Evolutionary conservation across 495 filamentous ascomycete species (phyloP).

Genomic region (Entonaema liquescens): DNA sequence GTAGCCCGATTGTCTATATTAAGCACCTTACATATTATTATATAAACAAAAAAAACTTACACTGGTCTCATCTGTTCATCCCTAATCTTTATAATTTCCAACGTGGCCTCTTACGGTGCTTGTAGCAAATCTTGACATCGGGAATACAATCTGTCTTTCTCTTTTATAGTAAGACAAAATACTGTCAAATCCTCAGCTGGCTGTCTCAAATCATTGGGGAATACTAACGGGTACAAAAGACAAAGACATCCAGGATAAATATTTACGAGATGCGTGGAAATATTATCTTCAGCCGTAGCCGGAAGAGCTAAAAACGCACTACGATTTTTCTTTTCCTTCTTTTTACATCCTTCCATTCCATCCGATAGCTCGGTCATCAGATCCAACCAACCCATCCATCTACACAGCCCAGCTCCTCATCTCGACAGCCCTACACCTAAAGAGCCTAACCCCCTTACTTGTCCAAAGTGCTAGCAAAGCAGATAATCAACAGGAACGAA

Average conservation of each 20-base stretch:
- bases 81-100: no score
- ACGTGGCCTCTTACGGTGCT: no score
- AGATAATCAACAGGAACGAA: slow-evolving; percentile 9
- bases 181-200: neutral
- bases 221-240: neutral
- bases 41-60: no score
- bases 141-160: neutral
- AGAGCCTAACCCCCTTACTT: neutral
- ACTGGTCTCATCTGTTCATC: no score
- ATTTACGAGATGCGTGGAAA: slow-evolving; percentile 5
- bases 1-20: no score
- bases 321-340: neutral
- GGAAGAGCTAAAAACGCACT: slow-evolving; percentile 2
- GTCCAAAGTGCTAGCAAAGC: neutral
- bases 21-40: no score
- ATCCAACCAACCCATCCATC: slow-evolving; percentile 11
- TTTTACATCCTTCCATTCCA: neutral
- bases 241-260: neutral
- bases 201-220: neutral
- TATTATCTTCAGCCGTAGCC: slow-evolving; percentile 7
- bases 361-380: neutral
- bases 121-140: no score
- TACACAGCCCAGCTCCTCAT: slow-evolving; percentile 1
- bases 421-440: neutral
- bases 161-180: neutral